Percentiles rank a stretch among this genome's conserved stretches.
Evolutionary conservation across 495 filamentous ascomycete genomes (phyloP).

Genomic region (Trypethelium eluteriae): DNA sequence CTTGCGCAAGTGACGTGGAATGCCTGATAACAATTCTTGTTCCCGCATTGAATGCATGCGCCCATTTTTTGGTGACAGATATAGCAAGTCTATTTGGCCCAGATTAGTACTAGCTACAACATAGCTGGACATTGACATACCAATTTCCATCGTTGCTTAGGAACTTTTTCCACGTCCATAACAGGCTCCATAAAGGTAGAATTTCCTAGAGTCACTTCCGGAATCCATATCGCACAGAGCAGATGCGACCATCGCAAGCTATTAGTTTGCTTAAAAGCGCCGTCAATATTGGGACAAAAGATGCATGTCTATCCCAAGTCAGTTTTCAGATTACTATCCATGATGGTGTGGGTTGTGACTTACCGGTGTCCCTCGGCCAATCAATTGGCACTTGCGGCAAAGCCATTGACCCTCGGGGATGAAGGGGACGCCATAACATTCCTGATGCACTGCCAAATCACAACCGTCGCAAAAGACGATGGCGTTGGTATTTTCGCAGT

Average conservation of each 20-base stretch:
- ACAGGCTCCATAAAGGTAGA: constrained; percentile 96
- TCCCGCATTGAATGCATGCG: constrained; percentile 95
- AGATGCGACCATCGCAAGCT: constrained; percentile 93
- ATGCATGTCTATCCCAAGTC: constrained; percentile 64
- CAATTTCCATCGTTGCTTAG: constrained; percentile 85
- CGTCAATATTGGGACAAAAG: constrained; percentile 95
- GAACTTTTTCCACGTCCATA: constrained; percentile 94
- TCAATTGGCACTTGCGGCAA: constrained; percentile 91
- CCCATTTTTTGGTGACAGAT: constrained; percentile 97
- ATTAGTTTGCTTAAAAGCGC: constrained; percentile 96
- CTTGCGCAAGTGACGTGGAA: constrained; percentile 97
- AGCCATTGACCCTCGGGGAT: constrained; percentile 99
- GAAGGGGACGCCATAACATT: constrained; percentile 98
- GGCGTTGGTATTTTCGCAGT: constrained; percentile 98
- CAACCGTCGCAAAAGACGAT: constrained; percentile 99
- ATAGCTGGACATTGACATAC: constrained; percentile 22
- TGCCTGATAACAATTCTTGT: constrained; percentile 94
- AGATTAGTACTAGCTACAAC: constrained; percentile 15
- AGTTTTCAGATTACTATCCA: not conserved
- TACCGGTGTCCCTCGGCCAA: constrained; percentile 81
- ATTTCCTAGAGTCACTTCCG: constrained; percentile 92
- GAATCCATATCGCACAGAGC: constrained; percentile 96
- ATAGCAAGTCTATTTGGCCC: constrained; percentile 59
- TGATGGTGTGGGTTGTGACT: constrained; percentile 28
- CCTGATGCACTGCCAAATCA: constrained; percentile 94